Percentiles rank a stretch among this genome's conserved stretches.
Evolutionary conservation across 2,329 filamentous ascomycete genomes (phyloP).

Genomic region (Aureobasidium sp.): DNA sequence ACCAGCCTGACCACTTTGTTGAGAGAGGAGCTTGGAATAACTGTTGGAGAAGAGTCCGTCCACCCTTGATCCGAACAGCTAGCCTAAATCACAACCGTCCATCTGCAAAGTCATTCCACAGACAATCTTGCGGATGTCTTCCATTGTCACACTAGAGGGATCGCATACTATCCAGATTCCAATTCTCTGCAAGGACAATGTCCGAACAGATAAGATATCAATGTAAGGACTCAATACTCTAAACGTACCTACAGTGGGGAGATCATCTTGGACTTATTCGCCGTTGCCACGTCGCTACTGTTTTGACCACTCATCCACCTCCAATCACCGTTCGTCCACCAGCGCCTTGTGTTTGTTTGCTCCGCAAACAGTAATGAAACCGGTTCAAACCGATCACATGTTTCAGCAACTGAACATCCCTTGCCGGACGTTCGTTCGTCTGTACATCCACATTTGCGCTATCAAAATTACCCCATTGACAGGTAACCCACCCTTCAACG

Average conservation of each 20-base stretch:
- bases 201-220: background rate
- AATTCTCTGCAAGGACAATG: background rate
- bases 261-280: background rate
- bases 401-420: background rate
- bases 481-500: background rate
- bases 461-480: constrained; percentile 1
- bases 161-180: background rate
- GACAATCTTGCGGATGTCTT: background rate
- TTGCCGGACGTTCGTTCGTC: background rate
- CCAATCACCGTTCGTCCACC: background rate
- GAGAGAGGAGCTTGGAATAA: constrained; percentile 64
- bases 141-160: background rate
- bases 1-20: constrained; percentile 64
- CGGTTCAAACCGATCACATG: background rate
- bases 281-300: constrained; percentile 9
- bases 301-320: background rate
- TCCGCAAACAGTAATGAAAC: constrained; percentile 5
- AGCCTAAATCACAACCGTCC: background rate
- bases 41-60: constrained; percentile 33
- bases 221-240: background rate
- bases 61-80: background rate
- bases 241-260: background rate
- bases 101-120: background rate
- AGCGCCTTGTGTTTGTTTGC: background rate
- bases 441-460: background rate